Evolutionary conservation across 345 rosid genomes (phyloP).

Genomic region (Zanthoxylum bungeanum): DNA sequence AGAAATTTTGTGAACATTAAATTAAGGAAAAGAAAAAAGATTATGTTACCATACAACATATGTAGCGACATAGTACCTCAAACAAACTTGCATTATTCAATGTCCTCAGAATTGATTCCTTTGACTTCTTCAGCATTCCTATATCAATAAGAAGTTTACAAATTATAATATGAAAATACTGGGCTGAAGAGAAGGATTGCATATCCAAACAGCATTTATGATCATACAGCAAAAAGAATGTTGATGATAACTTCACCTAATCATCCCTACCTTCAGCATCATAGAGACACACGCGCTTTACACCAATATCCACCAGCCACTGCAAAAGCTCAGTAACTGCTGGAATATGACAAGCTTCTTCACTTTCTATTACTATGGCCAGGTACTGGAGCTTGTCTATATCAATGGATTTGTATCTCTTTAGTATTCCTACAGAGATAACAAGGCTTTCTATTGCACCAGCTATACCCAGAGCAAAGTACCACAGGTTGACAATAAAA

Average conservation of each 20-base stretch:
- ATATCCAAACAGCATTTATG: not conserved
- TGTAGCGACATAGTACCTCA: slow-evolving; percentile 37
- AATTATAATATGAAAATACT: not conserved
- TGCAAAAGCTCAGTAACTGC: slow-evolving; percentile 58
- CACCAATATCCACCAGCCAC: slow-evolving; percentile 60
- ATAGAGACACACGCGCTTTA: slow-evolving; percentile 66
- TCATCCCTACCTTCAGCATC: slow-evolving; percentile 64
- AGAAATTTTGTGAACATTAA: not conserved
- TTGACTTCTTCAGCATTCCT: slow-evolving; percentile 85
- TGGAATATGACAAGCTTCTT: slow-evolving; percentile 42
- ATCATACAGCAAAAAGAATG: not conserved
- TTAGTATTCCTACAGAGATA: slow-evolving; percentile 54
- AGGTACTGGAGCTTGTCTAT: slow-evolving; percentile 53
- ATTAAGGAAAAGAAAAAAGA: not conserved
- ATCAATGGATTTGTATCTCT: slow-evolving; percentile 43
- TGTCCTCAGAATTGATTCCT: slow-evolving; percentile 50
- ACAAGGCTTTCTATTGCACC: slow-evolving; percentile 51
- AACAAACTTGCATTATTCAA: slow-evolving; percentile 35
- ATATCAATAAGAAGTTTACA: slow-evolving; percentile 12
- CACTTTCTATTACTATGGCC: slow-evolving; percentile 73
- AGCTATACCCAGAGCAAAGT: slow-evolving; percentile 33
- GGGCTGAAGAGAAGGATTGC: not conserved
- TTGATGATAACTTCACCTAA: not conserved
- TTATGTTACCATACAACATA: not conserved
- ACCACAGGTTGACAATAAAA: slow-evolving; percentile 50